Conservation (phyloP, 768 basidiomycete species). For the Leccinum disarticulatum region DNA sequence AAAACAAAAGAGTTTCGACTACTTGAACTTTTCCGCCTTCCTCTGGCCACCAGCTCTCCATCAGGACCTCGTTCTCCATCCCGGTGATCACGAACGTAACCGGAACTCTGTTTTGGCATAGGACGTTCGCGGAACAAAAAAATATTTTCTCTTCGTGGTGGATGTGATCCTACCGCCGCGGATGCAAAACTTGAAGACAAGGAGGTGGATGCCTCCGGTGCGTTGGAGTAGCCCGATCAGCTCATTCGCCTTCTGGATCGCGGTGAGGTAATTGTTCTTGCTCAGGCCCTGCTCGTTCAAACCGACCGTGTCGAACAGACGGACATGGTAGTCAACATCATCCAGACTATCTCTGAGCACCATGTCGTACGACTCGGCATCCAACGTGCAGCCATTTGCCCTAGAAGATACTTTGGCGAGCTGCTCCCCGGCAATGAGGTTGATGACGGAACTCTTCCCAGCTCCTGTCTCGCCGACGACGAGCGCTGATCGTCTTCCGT, state of each 20-base stretch:
- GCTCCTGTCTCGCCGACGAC: slow-evolving; percentile 34
- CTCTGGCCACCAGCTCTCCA: slow-evolving; percentile 33
- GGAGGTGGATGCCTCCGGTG: slow-evolving; percentile 29
- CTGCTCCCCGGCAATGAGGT: slow-evolving; percentile 34
- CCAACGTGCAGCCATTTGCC: slow-evolving; percentile 36
- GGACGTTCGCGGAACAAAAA: slow-evolving; percentile 23
- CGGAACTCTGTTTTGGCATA: slow-evolving; percentile 31
- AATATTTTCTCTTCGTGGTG: slow-evolving; percentile 25
- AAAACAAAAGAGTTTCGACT: slow-evolving; percentile 14
- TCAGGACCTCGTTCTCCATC: slow-evolving; percentile 29
- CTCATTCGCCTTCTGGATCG: slow-evolving; percentile 28
- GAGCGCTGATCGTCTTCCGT: slow-evolving; percentile 11
- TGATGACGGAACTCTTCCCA: no score
- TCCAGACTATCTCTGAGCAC: slow-evolving; percentile 14
- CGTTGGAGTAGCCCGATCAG: slow-evolving; percentile 32
- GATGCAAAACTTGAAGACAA: slow-evolving; percentile 30
- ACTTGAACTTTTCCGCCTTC: slow-evolving; percentile 32
- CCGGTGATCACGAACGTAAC: slow-evolving; percentile 33
- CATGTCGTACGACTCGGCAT: slow-evolving; percentile 24
- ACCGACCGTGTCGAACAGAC: slow-evolving; percentile 33
- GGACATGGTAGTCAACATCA: slow-evolving; percentile 12
- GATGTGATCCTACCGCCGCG: slow-evolving; percentile 31
- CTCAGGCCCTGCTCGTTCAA: slow-evolving; percentile 26
- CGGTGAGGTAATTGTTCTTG: slow-evolving; percentile 21
- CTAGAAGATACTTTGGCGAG: slow-evolving; percentile 31